Conservation (phyloP, 2,329 filamentous ascomycete species). For the Bipolaris bicolor region DNA sequence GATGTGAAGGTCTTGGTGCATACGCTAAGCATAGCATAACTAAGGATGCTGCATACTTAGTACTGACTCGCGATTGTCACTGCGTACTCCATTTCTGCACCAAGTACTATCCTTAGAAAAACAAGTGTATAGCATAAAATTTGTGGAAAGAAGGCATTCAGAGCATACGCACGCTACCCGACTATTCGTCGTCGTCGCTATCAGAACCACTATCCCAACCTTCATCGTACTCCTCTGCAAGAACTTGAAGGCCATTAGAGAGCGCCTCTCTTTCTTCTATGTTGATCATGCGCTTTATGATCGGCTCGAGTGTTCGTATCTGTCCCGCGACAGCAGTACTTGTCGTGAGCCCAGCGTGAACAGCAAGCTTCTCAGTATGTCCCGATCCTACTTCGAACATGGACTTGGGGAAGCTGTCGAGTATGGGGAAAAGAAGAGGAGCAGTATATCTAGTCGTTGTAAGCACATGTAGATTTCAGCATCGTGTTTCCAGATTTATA, state of each 20-base stretch:
- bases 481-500: background rate
- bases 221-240: slow-evolving; percentile 87
- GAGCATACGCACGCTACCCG: background rate
- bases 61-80: background rate
- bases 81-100: background rate
- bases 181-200: slow-evolving; percentile 69
- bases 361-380: slow-evolving; percentile 52
- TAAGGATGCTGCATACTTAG: background rate
- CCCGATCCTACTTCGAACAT: slow-evolving; percentile 64
- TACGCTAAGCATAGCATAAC: background rate
- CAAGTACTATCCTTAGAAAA: background rate
- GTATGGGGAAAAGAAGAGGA: slow-evolving; percentile 71
- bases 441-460: slow-evolving; percentile 55
- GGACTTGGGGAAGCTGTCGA: slow-evolving; percentile 78
- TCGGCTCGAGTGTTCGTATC: slow-evolving; percentile 69
- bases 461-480: slow-evolving; percentile 12
- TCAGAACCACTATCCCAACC: slow-evolving; percentile 76
- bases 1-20: background rate
- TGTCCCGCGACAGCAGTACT: slow-evolving; percentile 74
- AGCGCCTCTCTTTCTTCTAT: slow-evolving; percentile 83
- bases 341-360: slow-evolving; percentile 67
- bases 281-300: slow-evolving; percentile 67
- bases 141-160: background rate
- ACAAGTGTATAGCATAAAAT: background rate
- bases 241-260: slow-evolving; percentile 78